These are phyloP conservation scores for Geum urbanum DNA, from an alignment of 306 rosid genomes.

Conservation along the genomic window DNA sequence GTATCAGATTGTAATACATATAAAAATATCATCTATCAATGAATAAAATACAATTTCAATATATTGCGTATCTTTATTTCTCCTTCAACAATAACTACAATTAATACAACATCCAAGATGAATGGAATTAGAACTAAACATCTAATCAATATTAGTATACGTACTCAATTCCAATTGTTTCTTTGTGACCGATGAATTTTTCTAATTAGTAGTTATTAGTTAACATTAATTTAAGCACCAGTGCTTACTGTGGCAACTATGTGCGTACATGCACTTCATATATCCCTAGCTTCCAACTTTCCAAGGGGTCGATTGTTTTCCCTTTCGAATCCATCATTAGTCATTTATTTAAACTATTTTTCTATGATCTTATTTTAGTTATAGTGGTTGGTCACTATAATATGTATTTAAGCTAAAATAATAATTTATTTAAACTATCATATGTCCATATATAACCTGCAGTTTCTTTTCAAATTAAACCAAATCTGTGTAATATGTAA, in stretches of 20 bases:
- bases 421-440: too few species aligned
- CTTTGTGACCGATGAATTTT: not conserved
- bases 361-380: not conserved
- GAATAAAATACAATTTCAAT: too few species aligned
- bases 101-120: too few species aligned
- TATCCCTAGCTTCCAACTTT: not conserved
- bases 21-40: too few species aligned
- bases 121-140: slow-evolving; percentile 16
- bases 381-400: too few species aligned
- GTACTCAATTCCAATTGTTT: not conserved
- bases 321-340: slow-evolving; percentile 2
- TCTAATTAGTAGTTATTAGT: not conserved
- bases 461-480: too few species aligned
- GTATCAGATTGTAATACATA: too few species aligned
- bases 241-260: not conserved
- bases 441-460: too few species aligned
- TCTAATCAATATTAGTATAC: slow-evolving; percentile 7
- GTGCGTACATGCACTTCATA: slow-evolving; percentile 8
- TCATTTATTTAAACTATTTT: not conserved
- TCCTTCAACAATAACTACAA: too few species aligned
- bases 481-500: too few species aligned
- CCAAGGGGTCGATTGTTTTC: not conserved
- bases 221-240: not conserved
- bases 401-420: too few species aligned
- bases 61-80: too few species aligned